Base-by-base conservation (phyloP, 2,329 filamentous ascomycete species). In the Alternaria viburni region DNA sequence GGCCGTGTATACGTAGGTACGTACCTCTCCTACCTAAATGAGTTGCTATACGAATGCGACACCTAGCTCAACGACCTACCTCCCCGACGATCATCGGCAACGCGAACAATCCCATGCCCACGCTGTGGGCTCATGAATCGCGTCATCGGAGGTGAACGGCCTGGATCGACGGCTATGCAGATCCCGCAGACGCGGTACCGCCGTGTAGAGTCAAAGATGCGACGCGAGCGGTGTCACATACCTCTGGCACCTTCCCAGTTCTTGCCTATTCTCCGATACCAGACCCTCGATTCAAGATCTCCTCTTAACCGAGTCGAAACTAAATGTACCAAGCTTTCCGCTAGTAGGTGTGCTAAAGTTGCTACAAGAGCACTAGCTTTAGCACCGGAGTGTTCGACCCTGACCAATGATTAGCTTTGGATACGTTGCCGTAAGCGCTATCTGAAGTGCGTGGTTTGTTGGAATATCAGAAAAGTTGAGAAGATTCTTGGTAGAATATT, bases 401-500 rank as follows among this genome's bases (percentile, higher is more conserved):
- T 41, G 36, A 41, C 36, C 36, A 41, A 49, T 28, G 15, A 13
- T 64, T 61, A 64, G 62, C 58, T n/a, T 23, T 30, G 47, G 19
- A 26, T n/a, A 23, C 49, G 28, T 32, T n/a, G n/a, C n/a, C n/a
- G 36, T 51, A 23, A 43, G 17, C 17, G 32, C 6, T 8, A 30
- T 19, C 17, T 9, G 43, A 25, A 26, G 32, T 41, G 32, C 36
- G 49, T 41, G 49, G 17, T 15, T 41, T 41, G 30, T 23, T 19
- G 52, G 46, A 43, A 30, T 54, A 63, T 72, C 69, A 73, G 67
- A 58, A 54, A 61, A 30, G 50, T 67, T 70, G 72, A 74, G 72
- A 74, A 74, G 72, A 74, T 74, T 52, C 49, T 52, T 41, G 49
- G 49, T 52, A 52, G 44, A 61, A 32, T 56, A 45, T 69, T 67